Conservation (phyloP, 164 flowering plant genomes). For the Malania oleifera region DNA sequence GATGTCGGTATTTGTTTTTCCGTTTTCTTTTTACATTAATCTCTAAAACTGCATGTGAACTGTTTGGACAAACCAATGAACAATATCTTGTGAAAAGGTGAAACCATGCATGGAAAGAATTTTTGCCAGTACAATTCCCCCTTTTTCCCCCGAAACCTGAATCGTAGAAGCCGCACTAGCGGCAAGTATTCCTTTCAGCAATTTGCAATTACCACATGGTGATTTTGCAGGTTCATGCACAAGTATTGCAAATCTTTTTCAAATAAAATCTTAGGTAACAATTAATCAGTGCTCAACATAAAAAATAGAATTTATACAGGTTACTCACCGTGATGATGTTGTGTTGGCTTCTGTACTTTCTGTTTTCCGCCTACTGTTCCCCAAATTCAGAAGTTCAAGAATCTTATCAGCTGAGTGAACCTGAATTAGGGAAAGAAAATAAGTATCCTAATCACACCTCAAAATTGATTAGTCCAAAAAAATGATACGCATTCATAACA, state of each 20-base stretch:
- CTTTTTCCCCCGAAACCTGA: not conserved
- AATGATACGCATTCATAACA: too few relatives aligned
- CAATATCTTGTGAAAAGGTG: conserved; percentile 7
- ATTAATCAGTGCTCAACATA: not conserved
- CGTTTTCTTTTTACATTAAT: conserved; percentile 69
- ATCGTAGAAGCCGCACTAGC: not conserved
- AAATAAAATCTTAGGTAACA: not conserved
- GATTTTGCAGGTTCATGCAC: not conserved
- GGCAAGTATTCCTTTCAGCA: not conserved
- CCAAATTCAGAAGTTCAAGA: conserved; percentile 80
- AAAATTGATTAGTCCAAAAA: not conserved
- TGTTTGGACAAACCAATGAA: conserved; percentile 16
- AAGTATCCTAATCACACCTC: not conserved
- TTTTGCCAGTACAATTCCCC: not conserved
- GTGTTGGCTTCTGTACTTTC: conserved; percentile 90
- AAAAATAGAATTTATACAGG: not conserved
- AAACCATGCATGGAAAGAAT: not conserved
- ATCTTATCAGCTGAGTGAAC: conserved; percentile 87
- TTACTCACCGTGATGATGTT: conserved; percentile 79
- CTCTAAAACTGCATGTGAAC: conserved; percentile 92
- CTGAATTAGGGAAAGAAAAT: conserved; percentile 27
- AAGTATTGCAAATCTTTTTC: not conserved
- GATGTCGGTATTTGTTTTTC: conserved; percentile 57
- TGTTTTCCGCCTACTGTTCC: conserved; percentile 86
- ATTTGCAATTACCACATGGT: not conserved